Evolutionary conservation across 192 early-diverging fungal species (phyloP).

Genomic region (Umbelopsis sp.): DNA sequence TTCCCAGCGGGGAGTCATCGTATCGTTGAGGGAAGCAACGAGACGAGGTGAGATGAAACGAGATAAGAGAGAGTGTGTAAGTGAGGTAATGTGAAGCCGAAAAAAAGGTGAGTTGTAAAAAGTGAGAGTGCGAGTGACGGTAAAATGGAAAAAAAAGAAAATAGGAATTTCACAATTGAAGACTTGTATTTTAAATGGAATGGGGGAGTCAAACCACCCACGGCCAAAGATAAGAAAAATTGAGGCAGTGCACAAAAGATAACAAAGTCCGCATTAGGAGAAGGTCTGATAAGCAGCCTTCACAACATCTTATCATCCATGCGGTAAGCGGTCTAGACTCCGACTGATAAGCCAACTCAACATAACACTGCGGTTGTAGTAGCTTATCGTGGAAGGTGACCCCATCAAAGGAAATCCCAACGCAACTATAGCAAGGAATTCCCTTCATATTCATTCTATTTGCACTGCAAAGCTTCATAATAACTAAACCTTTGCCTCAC

Average conservation of each 20-base stretch:
- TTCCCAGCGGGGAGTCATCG: slow-evolving; percentile 19
- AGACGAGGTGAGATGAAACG: not conserved
- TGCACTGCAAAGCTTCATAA: too few relatives aligned
- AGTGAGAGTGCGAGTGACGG: too few relatives aligned
- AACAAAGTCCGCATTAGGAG: slow-evolving; percentile 19
- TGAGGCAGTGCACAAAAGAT: not conserved
- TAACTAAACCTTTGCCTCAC: not conserved
- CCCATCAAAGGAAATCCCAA: not conserved
- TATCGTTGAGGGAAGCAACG: slow-evolving; percentile 3
- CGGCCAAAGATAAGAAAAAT: not conserved
- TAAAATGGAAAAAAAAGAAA: not conserved
- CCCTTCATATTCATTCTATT: too few relatives aligned
- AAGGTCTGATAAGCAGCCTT: slow-evolving; percentile 1
- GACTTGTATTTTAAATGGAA: not conserved
- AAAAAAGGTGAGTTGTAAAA: too few relatives aligned
- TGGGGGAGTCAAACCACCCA: too few relatives aligned
- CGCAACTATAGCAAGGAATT: too few relatives aligned
- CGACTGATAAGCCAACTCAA: not conserved
- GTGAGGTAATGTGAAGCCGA: not conserved
- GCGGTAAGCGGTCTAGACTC: not conserved
- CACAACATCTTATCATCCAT: slow-evolving; percentile 10
- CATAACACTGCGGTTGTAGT: not conserved
- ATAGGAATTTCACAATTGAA: too few relatives aligned
- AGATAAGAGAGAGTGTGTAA: not conserved
- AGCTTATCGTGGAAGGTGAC: not conserved